Base-by-base conservation (phyloP, 371 early-diverging fungal genomes). In the Lichtheimia ramosa region DNA sequence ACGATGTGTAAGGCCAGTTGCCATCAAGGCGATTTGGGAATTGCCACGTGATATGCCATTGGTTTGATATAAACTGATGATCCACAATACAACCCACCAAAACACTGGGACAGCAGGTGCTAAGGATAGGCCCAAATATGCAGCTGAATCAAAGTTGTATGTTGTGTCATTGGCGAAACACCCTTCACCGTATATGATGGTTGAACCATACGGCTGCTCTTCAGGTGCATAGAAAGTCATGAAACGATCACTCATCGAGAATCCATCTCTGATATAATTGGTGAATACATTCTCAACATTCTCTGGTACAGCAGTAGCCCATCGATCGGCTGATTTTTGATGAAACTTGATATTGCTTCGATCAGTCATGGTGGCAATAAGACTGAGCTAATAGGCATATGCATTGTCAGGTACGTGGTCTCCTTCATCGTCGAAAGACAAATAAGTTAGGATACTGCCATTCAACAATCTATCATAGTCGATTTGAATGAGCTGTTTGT, bases 31-130 rank as follows among this genome's bases (percentile, higher is more conserved):
- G 7, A 59, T 41, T 27, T 59, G 60, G 0, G 65, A 64, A 43
- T 55, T 41, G 20, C 64, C 64, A 23, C 64, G 64, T 5, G 60
- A 64, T 13, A 64, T 43, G 24, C 60, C 60, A 23, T 59, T 48
- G 51, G 52, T 54, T 40, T 55, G 43, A 18, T 51, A 58, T n/a
- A 64, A 43, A 13, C 56, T 51, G 3, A 51, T 16, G 16, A 59
- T 54, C 65, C 65, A 64, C 8, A 59, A 28, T 2, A 27, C 20
- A n/a, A 46, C 39, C 65, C 64, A 64, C 64, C 65, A 64, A 0
- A 43, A 14, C 12, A 55, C 4, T 3, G 60, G 60, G 24, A 64
- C 20, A 12, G 46, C 1, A 3, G 42, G n/a, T 15, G 51, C 46
- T 14, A 64, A 42, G 0, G 52, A 52, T 4, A 64, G 28, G 2